phyloP scores from a whole-genome alignment of 2,329 filamentous ascomycete genomes.

The Cadophora gregata region DNA sequence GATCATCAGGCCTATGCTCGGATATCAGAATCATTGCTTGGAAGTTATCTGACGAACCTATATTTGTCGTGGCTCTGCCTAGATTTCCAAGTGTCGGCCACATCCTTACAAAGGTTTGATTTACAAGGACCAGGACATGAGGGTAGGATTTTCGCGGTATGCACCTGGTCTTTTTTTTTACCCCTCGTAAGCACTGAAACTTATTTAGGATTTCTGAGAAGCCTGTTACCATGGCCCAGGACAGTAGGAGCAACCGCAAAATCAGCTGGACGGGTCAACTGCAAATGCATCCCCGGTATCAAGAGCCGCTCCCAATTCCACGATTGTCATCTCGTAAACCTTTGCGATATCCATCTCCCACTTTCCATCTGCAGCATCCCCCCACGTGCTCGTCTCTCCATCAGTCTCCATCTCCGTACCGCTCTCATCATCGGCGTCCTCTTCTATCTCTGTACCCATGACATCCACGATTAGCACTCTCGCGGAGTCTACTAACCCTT shows the following conservation, averaged over 20 bases:
- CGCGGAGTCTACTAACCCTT: conserved; percentile 79
- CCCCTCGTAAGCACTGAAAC: neutral
- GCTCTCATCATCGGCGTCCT: conserved; percentile 29
- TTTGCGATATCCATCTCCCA: conserved; percentile 75
- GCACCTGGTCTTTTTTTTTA: no score
- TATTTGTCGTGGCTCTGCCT: neutral
- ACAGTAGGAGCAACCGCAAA: neutral
- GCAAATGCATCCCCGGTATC: conserved; percentile 42
- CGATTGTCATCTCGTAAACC: conserved; percentile 81
- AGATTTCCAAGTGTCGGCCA: neutral
- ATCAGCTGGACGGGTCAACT: neutral
- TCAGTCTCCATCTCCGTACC: conserved; percentile 44
- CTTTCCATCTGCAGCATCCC: conserved; percentile 53
- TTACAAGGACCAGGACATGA: neutral
- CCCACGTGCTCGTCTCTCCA: conserved; percentile 43
- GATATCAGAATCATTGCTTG: neutral
- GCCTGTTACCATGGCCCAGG: neutral
- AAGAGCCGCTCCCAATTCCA: conserved; percentile 73
- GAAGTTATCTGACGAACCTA: neutral
- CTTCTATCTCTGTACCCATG: conserved; percentile 60
- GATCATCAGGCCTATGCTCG: neutral
- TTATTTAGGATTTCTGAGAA: neutral
- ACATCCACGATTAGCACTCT: conserved; percentile 73
- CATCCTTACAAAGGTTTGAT: neutral
- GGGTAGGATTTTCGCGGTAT: neutral